Evolutionary conservation across 805 yeast species (phyloP), one percentile per base, ranked within the genome.

Genomic region (Yamadazyma nakazawae): DNA sequence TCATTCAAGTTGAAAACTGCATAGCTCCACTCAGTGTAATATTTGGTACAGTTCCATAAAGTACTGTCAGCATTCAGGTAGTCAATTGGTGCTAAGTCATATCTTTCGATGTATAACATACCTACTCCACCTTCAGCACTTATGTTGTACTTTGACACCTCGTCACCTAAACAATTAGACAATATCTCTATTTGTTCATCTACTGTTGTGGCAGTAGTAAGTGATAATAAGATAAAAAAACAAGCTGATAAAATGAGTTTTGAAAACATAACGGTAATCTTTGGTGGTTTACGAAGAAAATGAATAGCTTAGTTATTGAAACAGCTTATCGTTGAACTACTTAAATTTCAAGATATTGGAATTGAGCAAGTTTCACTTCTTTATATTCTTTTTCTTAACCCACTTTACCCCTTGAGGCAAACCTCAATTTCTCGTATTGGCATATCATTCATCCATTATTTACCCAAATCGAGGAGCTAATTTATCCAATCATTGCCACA

Each of bases 131-230:
- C 37, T 34, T 34, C 37, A 16, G 37, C 37, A 8, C 19, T 34
- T 34, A n/a, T 8, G 10, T 34, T 34, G 37, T 34, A 34, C 4
- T 34, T 6, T 7, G 37, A 34, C 37, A n/a, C 37, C 19, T 34
- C 37, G n/a, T 17, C 37, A 34, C 19, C 10, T n/a, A 34, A 34
- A n/a, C 37, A 34, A 3, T 34, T 34, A n/a, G 37, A 34, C 37
- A 16, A 8, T 34, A 34, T n/a, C n/a, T 34, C 37, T 3, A 8
- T 34, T 16, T 34, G 37, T 34, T 34, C 19, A 19, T 34, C 37
- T n/a, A 34, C 37, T 17, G 37, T 34, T 34, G 37, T 34, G 37
- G 37, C 37, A 34, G 19, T 34, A 30, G 37, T 34, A 7, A n/a
- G 37, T 34, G 19, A 34, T 34, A 34, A 9, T 9, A 30, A 30